A percentile compares a stretch with the other conserved stretches of the same genome.
Conservation (phyloP, 1,284 basidiomycete genomes). For the Thelephora terrestris region DNA sequence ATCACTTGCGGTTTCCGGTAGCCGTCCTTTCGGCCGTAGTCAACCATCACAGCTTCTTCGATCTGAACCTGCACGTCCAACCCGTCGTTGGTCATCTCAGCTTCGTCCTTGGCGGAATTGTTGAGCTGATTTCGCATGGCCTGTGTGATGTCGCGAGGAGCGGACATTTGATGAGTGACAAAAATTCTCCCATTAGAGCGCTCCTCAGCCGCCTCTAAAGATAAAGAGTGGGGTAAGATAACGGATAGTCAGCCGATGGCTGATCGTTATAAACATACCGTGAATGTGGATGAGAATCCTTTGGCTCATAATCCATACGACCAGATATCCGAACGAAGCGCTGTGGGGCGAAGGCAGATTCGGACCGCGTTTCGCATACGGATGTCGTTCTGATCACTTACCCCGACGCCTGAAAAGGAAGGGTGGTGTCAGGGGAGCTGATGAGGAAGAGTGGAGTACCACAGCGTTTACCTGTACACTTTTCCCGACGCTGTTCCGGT, state of each 20-base stretch:
- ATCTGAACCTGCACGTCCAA: conserved; percentile 15
- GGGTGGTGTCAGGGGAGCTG: neutral
- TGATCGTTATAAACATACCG: neutral
- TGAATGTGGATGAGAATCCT: conserved; percentile 24
- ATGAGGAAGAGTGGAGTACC: neutral
- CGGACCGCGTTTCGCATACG: neutral
- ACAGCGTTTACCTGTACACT: conserved; percentile 16
- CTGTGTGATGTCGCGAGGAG: conserved; percentile 12
- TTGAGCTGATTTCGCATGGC: conserved; percentile 17
- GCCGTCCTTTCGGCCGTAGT: conserved; percentile 3
- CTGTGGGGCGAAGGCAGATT: conserved; percentile 13
- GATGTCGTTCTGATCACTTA: conserved; percentile 6
- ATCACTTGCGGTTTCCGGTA: conserved; percentile 8
- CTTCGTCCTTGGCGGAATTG: conserved; percentile 4
- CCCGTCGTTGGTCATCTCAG: conserved; percentile 5
- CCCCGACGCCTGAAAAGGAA: conserved; percentile 14
- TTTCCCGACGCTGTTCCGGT: conserved; percentile 13
- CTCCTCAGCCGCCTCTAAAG: conserved; percentile 15
- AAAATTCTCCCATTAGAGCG: conserved; percentile 13
- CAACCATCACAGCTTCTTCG: conserved; percentile 13
- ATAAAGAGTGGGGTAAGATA: neutral
- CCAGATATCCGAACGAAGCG: conserved; percentile 23
- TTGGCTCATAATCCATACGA: conserved; percentile 29
- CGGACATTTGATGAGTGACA: conserved; percentile 12
- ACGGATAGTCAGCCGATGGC: conserved; percentile 14